These are phyloP conservation scores for Xylaria scruposa DNA, from an alignment of 495 filamentous ascomycete genomes.

Conservation along the genomic window DNA sequence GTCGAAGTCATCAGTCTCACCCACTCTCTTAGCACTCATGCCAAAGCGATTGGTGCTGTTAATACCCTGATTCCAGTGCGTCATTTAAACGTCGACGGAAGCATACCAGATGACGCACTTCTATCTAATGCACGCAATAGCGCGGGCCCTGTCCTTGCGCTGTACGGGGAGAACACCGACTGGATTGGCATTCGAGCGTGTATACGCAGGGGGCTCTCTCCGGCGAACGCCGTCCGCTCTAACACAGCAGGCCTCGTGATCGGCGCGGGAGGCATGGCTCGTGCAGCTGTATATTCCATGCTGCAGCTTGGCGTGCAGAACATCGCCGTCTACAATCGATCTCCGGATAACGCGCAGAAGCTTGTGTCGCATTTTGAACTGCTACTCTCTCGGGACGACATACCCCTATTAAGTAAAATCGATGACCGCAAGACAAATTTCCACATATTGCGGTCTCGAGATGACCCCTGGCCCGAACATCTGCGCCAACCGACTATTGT, in stretches of 20 bases:
- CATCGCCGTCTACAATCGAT: constrained; percentile 75
- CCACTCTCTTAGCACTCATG: constrained; percentile 71
- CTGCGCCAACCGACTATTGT: constrained; percentile 69
- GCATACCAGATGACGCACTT: constrained; percentile 62
- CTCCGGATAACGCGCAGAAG: constrained; percentile 62
- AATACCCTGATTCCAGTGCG: constrained; percentile 77
- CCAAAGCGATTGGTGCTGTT: constrained; percentile 75
- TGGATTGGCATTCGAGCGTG: constrained; percentile 73
- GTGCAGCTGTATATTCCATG: constrained; percentile 77
- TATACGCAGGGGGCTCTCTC: constrained; percentile 72
- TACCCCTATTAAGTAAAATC: constrained; percentile 55
- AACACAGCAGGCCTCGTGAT: constrained; percentile 71
- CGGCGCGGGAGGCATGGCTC: constrained; percentile 78
- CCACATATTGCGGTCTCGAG: constrained; percentile 60
- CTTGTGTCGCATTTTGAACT: constrained; percentile 71
- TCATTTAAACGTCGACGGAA: constrained; percentile 61
- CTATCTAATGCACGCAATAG: constrained; percentile 66
- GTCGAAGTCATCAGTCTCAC: constrained; percentile 69
- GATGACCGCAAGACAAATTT: constrained; percentile 58
- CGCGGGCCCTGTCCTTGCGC: constrained; percentile 66
- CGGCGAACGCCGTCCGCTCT: constrained; percentile 71
- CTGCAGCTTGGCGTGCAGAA: constrained; percentile 75
- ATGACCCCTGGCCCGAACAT: constrained; percentile 65
- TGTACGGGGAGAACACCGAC: constrained; percentile 82
- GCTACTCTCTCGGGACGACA: constrained; percentile 37